Evolutionary conservation across 139 green algal genomes (phyloP).

Genomic region (Picochlorum sp.): DNA sequence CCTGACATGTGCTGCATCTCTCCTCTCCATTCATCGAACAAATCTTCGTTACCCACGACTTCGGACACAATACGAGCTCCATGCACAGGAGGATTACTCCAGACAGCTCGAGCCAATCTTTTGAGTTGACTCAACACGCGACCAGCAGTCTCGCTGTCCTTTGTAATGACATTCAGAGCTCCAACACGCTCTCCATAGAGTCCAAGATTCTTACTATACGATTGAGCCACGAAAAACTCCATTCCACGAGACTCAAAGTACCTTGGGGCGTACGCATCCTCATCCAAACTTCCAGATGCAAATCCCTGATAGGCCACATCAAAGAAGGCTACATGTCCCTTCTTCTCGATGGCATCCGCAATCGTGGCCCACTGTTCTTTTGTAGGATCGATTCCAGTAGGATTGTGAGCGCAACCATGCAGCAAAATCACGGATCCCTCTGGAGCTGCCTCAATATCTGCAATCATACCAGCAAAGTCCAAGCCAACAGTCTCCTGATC

Average conservation of each 20-base stretch:
- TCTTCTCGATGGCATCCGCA: slow-evolving; percentile 67
- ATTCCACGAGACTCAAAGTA: slow-evolving; percentile 82
- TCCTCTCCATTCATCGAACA: slow-evolving; percentile 86
- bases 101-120: slow-evolving; percentile 68
- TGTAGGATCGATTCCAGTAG: slow-evolving; percentile 94
- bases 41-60: slow-evolving; percentile 63
- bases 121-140: slow-evolving; percentile 86
- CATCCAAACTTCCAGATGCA: slow-evolving; percentile 78
- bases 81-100: slow-evolving; percentile 55
- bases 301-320: slow-evolving; percentile 91
- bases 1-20: slow-evolving; percentile 96
- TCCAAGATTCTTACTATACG: slow-evolving; percentile 96
- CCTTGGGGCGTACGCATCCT: slow-evolving; percentile 80
- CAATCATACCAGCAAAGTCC: slow-evolving; percentile 90
- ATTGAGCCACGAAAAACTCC: slow-evolving; percentile 74
- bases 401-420: slow-evolving; percentile 98
- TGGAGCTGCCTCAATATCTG: slow-evolving; percentile 76
- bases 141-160: slow-evolving; percentile 48
- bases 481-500: slow-evolving; percentile 85
- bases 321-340: slow-evolving; percentile 80
- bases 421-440: slow-evolving; percentile 86
- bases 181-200: slow-evolving; percentile 96
- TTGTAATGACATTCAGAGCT: slow-evolving; percentile 76
- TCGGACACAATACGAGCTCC: slow-evolving; percentile 85
- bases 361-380: slow-evolving; percentile 90